Percentiles rank a stretch among this genome's conserved stretches.
Conservation (phyloP, 768 basidiomycete species). For the Pilatotrama ljubarskyi region DNA sequence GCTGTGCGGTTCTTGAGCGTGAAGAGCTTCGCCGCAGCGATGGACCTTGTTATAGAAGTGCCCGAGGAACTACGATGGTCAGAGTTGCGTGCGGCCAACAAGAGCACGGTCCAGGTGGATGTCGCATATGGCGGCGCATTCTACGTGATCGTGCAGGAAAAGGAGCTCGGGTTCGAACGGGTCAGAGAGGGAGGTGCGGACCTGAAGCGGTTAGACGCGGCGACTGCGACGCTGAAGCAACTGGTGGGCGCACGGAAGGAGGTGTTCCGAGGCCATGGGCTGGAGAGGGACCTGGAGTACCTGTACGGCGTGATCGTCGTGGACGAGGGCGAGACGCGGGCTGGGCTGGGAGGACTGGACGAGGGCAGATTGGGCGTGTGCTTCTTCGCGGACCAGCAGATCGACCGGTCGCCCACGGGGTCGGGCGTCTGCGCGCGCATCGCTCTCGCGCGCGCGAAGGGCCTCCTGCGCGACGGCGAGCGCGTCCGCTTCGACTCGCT, state of each 20-base stretch:
- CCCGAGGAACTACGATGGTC: conserved; percentile 32
- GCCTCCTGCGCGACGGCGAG: conserved; percentile 30
- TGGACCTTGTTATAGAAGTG: conserved; percentile 32
- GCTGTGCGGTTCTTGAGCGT: conserved; percentile 39
- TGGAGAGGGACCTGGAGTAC: conserved; percentile 35
- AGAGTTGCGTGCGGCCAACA: conserved; percentile 19
- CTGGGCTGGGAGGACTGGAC: conserved; percentile 20
- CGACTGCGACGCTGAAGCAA: conserved; percentile 33
- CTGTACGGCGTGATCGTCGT: conserved; percentile 42
- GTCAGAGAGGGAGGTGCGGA: conserved; percentile 19
- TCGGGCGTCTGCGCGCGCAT: conserved; percentile 42
- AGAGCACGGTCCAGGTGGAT: conserved; percentile 31
- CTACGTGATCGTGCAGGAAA: conserved; percentile 39
- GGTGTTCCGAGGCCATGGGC: conserved; percentile 32
- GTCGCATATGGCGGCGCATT: conserved; percentile 43
- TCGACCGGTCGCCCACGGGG: conserved; percentile 43
- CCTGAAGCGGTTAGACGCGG: conserved; percentile 29
- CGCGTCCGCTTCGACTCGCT: conserved; percentile 37
- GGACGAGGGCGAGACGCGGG: conserved; percentile 27
- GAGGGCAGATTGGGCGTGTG: conserved; percentile 29
- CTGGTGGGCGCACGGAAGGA: conserved; percentile 24
- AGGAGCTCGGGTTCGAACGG: conserved; percentile 36
- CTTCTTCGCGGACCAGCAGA: conserved; percentile 42
- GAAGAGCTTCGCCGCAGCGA: conserved; percentile 36
- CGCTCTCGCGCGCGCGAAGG: conserved; percentile 37